These are phyloP conservation scores for Boletus subcaerulescens DNA, from an alignment of 768 basidiomycete species.

Conservation along the genomic window DNA sequence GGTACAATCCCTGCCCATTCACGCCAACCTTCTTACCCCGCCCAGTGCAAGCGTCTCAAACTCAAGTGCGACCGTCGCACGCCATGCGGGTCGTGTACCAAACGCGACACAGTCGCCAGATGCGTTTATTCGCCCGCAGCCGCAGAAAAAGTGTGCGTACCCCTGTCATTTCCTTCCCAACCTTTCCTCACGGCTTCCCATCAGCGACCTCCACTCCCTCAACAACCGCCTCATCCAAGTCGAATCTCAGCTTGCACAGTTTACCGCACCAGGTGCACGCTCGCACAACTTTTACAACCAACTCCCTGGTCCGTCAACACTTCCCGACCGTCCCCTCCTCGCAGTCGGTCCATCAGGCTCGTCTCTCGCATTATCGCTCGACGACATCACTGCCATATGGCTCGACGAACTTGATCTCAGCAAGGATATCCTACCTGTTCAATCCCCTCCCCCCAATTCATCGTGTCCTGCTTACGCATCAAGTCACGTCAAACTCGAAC, in stretches of 20 bases:
- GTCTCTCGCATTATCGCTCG: conserved; percentile 51
- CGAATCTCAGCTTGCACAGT: conserved; percentile 56
- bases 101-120: conserved; percentile 69
- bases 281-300: conserved; percentile 19
- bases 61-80: conserved; percentile 79
- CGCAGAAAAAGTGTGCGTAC: conserved; percentile 75
- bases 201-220: conserved; percentile 75
- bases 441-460: conserved; percentile 11
- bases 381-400: conserved; percentile 62
- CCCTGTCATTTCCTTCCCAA: not conserved
- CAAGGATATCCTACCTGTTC: conserved; percentile 24
- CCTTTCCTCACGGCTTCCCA: not conserved
- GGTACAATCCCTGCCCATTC: conserved; percentile 13
- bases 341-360: conserved; percentile 40
- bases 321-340: conserved; percentile 32
- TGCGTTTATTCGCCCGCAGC: conserved; percentile 81
- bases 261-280: conserved; percentile 35
- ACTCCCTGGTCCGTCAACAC: conserved; percentile 9
- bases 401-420: conserved; percentile 49
- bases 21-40: conserved; percentile 1
- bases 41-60: conserved; percentile 83
- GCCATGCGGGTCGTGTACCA: conserved; percentile 76
- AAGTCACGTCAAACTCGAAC: conserved; percentile 36
- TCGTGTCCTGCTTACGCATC: conserved; percentile 16
- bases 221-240: conserved; percentile 76